Conservation (phyloP, 208 protist species). For the Trypanosoma scelopori region DNA sequence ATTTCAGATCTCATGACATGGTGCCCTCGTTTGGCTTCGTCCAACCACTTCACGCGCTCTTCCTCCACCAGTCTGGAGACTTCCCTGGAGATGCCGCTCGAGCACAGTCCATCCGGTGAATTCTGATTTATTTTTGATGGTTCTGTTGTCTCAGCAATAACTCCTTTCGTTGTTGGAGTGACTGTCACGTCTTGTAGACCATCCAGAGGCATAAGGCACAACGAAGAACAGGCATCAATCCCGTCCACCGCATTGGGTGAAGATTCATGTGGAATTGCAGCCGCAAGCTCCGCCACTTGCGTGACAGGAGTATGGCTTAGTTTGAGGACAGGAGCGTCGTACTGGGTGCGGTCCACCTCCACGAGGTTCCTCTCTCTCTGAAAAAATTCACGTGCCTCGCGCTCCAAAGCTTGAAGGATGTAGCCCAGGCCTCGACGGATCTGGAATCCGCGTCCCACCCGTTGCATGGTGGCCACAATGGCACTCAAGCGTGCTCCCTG, state of each 20-base stretch:
- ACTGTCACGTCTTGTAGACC: background rate
- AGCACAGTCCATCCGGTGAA: background rate
- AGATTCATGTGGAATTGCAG: background rate
- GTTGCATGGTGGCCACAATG: slow-evolving; percentile 38
- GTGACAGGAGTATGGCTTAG: background rate
- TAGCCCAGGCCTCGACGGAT: slow-evolving; percentile 37
- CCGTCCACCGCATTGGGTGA: background rate
- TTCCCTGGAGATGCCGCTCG: background rate
- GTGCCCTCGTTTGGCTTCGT: background rate
- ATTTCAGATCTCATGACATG: background rate
- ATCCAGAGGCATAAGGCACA: background rate
- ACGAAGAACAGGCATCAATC: background rate
- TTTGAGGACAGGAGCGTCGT: background rate
- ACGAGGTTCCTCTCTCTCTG: slow-evolving; percentile 12
- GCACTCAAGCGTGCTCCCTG: background rate
- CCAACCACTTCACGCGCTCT: background rate
- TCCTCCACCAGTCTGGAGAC: background rate
- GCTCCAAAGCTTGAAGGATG: slow-evolving; percentile 29
- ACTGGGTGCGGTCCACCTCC: background rate
- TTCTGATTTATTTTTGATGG: background rate
- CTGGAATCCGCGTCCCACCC: slow-evolving; percentile 60
- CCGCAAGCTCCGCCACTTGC: background rate
- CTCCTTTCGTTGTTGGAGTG: background rate
- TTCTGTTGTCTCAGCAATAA: background rate
- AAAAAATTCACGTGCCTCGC: slow-evolving; percentile 30